These are phyloP conservation scores for Rhodotorula taiwanensis DNA, from an alignment of 768 basidiomycete species.

Conservation along the genomic window DNA sequence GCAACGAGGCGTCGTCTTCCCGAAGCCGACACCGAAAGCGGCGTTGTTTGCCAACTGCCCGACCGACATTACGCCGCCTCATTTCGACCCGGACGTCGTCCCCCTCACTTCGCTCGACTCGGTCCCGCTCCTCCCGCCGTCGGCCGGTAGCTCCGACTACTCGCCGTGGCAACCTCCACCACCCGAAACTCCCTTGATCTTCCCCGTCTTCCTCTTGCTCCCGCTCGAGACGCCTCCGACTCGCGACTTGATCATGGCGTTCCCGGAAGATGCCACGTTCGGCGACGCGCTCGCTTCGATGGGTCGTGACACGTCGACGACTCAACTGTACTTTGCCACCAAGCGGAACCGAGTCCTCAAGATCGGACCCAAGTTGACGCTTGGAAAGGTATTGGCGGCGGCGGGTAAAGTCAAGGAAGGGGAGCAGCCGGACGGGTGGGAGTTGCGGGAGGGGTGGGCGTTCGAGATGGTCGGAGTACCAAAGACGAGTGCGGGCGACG, in stretches of 20 bases:
- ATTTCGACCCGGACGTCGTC: slow-evolving; percentile 44
- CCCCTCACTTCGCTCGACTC: slow-evolving; percentile 40
- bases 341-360: slow-evolving; percentile 69
- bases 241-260: slow-evolving; percentile 80
- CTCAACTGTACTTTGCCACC: slow-evolving; percentile 76
- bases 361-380: slow-evolving; percentile 81
- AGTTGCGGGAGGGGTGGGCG: slow-evolving; percentile 67
- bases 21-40: slow-evolving; percentile 45
- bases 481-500: slow-evolving; percentile 65
- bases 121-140: slow-evolving; percentile 15
- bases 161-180: slow-evolving; percentile 46
- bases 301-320: slow-evolving; percentile 56
- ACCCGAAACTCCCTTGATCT: slow-evolving; percentile 54
- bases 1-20: slow-evolving; percentile 65
- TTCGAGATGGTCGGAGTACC: slow-evolving; percentile 71
- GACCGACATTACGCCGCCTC: slow-evolving; percentile 50
- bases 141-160: slow-evolving; percentile 7
- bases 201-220: slow-evolving; percentile 90
- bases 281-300: slow-evolving; percentile 66
- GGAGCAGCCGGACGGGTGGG: slow-evolving; percentile 66
- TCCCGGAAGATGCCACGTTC: slow-evolving; percentile 78
- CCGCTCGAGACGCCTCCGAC: slow-evolving; percentile 66
- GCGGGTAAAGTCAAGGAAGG: slow-evolving; percentile 46
- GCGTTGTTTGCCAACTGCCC: slow-evolving; percentile 47
- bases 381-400: slow-evolving; percentile 65